Evolutionary conservation across 495 filamentous ascomycete species (phyloP).

Genomic region (Staphylotrichum longicolle): DNA sequence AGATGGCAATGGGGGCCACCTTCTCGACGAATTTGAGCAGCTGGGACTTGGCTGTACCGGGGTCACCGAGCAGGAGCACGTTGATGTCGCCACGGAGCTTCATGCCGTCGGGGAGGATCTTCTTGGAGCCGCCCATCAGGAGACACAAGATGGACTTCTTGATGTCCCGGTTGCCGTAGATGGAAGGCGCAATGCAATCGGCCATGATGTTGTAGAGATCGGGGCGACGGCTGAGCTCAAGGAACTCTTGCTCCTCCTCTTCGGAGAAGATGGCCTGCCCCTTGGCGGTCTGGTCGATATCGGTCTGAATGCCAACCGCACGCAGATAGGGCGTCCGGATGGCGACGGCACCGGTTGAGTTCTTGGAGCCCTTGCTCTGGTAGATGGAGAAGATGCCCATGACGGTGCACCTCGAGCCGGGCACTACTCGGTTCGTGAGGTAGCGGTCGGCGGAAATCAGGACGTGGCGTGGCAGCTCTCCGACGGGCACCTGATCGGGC

Average conservation of each 20-base stretch:
- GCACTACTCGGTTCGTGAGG: slow-evolving; percentile 92
- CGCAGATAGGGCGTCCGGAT: slow-evolving; percentile 97
- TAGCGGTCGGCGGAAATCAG: slow-evolving; percentile 94
- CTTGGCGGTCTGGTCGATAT: slow-evolving; percentile 86
- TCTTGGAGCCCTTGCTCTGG: slow-evolving; percentile 82
- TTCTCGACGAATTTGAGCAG: slow-evolving; percentile 97
- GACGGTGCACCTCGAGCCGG: slow-evolving; percentile 88
- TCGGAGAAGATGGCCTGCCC: slow-evolving; percentile 84
- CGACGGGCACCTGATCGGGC: slow-evolving; percentile 95
- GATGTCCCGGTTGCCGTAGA: slow-evolving; percentile 94
- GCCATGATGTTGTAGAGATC: slow-evolving; percentile 90
- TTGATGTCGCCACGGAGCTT: slow-evolving; percentile 98
- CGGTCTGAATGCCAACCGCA: slow-evolving; percentile 86
- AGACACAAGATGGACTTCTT: slow-evolving; percentile 99
- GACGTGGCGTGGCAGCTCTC: slow-evolving; percentile 92
- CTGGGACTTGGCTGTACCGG: slow-evolving; percentile 98
- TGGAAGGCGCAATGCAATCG: slow-evolving; percentile 92
- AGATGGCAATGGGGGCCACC: slow-evolving; percentile 94
- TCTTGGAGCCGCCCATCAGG: slow-evolving; percentile 94
- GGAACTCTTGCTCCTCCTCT: slow-evolving; percentile 95
- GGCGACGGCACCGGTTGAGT: slow-evolving; percentile 77
- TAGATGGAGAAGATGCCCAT: slow-evolving; percentile 99
- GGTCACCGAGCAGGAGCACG: slow-evolving; percentile 93
- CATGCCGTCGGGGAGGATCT: slow-evolving; percentile 98
- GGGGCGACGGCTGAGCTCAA: slow-evolving; percentile 85